Percentiles rank a stretch among this genome's conserved stretches.
Evolutionary conservation across 305 asterid genomes (phyloP).

Genomic region (Lippia alba): DNA sequence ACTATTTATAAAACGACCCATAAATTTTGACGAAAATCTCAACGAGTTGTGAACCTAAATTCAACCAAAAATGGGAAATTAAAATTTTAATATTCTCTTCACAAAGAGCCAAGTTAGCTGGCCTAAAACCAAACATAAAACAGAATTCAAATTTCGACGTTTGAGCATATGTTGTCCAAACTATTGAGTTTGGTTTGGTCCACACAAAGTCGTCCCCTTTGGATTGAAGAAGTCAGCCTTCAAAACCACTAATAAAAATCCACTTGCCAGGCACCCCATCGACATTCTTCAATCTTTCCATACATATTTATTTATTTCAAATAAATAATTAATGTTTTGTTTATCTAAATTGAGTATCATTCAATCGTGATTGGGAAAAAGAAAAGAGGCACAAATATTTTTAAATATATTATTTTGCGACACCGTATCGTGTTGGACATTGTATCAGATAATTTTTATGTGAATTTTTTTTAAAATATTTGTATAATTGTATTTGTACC

Average conservation of each 20-base stretch:
- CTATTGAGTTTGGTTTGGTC: neutral
- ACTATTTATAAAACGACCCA: too few relatives aligned
- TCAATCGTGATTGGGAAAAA: too few relatives aligned
- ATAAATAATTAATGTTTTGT: too few relatives aligned
- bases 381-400: too few relatives aligned
- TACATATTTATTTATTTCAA: neutral
- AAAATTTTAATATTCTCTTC: neutral
- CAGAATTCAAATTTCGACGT: neutral
- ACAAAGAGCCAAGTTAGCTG: neutral
- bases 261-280: neutral
- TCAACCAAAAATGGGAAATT: neutral
- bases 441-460: too few relatives aligned
- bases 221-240: conserved; percentile 10
- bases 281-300: neutral
- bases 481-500: too few relatives aligned
- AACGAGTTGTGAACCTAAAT: neutral
- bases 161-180: conserved; percentile 18
- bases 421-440: too few relatives aligned
- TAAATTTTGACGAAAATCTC: too few relatives aligned
- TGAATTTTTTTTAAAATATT: too few relatives aligned
- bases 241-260: neutral
- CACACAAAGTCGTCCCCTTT: conserved; percentile 14
- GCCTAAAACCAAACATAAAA: conserved; percentile 7
- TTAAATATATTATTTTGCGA: too few relatives aligned
- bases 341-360: too few relatives aligned